Percentiles rank a stretch among this genome's conserved stretches.
These are phyloP conservation scores for Pyrus communis DNA, from an alignment of 306 rosid genomes.

Conservation along the genomic window DNA sequence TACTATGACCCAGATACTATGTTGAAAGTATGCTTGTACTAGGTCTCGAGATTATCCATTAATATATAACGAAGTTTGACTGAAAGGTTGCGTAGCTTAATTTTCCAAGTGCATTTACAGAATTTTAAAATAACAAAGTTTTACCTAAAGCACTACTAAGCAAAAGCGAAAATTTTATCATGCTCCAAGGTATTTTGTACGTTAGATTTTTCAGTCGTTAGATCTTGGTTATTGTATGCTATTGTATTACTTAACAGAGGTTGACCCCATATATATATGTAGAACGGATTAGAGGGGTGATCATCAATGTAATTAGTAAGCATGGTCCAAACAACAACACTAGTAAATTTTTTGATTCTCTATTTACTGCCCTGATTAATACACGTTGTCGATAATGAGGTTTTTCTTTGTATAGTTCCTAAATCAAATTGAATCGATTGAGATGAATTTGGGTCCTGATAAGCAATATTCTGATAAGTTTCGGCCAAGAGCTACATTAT, in stretches of 20 bases:
- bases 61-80: no score
- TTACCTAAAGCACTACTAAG: not conserved
- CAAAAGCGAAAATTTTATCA: not conserved
- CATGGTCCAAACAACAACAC: not conserved
- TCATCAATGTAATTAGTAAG: not conserved
- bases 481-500: not conserved
- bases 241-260: no score
- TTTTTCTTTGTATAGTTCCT: not conserved
- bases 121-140: not conserved
- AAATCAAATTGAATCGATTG: not conserved
- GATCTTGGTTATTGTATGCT: no score
- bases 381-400: not conserved
- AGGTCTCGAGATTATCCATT: not conserved
- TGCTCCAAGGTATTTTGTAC: not conserved
- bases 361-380: not conserved
- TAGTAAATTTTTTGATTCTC: not conserved
- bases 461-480: not conserved
- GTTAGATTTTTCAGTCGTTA: not conserved
- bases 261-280: not conserved
- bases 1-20: not conserved
- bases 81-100: not conserved
- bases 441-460: not conserved
- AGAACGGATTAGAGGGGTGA: not conserved
- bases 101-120: not conserved
- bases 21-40: not conserved